Evolutionary conservation across 2,329 filamentous ascomycete genomes (phyloP), one percentile per base, ranked within the genome.

Genomic region (Trichophyton benhamiae): DNA sequence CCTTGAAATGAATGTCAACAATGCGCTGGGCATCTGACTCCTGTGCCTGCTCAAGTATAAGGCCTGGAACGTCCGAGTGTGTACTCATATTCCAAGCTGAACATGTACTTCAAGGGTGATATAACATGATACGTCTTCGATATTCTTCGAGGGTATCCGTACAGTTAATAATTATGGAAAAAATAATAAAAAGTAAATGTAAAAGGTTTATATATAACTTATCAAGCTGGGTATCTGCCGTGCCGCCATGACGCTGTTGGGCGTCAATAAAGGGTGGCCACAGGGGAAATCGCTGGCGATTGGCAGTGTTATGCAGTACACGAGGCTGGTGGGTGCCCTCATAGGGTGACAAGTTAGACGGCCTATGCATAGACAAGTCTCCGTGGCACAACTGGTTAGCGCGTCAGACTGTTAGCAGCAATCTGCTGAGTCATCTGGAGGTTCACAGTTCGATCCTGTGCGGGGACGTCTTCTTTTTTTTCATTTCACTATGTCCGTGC

Each of bases 1-100:
- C 64, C 8, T 65, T 64, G 60, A 69, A 64, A 61, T 70, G 68
- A 58, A 68, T 67, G 48, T 67, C 65, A 15, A 67, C 67, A 46
- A 69, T 68, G 62, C 63, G 60, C 41, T 58, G 20, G 6, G 65
- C 66, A 48, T 68, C 67, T 13, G 62, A 59, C 55, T 63, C 60
- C 7, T 58, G 38, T 17, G 66, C 66, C n/a, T 55, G 3, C 9
- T 22, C 36, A 27, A 66, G 57, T 6, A 33, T 58, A 41, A 63
- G 60, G 27, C 27, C 27, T 7, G 13, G 27, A 5, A 27, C 5
- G 1, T 8, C 11, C 17, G 27, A n/a, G n/a, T 3, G 11, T n/a
- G 11, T 8, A 3, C 4, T 30, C 49, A 27, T 48, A 9, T 25
- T 20, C 17, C 6, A 22, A 25, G 6, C 20, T 9, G 9, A 13